Conservation (phyloP, 352 stramenopile genomes). For the Blastocystis sp. region DNA sequence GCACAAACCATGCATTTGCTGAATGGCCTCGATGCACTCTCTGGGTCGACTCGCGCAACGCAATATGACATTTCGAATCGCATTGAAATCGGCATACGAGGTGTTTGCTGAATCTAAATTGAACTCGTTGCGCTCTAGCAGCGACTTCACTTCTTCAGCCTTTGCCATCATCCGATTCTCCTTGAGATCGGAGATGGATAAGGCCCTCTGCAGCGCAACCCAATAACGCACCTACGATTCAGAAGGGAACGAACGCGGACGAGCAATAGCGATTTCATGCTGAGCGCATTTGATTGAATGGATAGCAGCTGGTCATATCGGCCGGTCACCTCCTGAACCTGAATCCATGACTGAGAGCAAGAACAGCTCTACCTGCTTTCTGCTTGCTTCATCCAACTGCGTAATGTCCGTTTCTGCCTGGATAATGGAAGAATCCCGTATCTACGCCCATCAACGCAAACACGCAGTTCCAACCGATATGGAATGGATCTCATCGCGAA, state of each 20-base stretch:
- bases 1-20: too few species aligned
- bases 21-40: too few species aligned
- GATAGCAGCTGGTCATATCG: background rate
- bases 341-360: too few species aligned
- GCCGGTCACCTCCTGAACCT: background rate
- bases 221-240: background rate
- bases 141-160: background rate
- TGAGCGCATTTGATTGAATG: background rate
- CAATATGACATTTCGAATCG: too few species aligned
- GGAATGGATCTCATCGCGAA: background rate
- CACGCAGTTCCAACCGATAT: background rate
- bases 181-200: background rate
- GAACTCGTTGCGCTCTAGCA: background rate
- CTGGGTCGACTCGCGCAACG: too few species aligned
- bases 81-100: too few species aligned
- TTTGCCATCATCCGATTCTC: background rate
- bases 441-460: background rate
- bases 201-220: background rate
- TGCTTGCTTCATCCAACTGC: too few species aligned
- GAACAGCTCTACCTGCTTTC: too few species aligned
- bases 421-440: background rate
- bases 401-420: too few species aligned
- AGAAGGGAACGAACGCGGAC: background rate
- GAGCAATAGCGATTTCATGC: background rate
- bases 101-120: too few species aligned